phyloP scores from a whole-genome alignment of 2,329 filamentous ascomycete species.

The Pseudocercospora ulei region DNA sequence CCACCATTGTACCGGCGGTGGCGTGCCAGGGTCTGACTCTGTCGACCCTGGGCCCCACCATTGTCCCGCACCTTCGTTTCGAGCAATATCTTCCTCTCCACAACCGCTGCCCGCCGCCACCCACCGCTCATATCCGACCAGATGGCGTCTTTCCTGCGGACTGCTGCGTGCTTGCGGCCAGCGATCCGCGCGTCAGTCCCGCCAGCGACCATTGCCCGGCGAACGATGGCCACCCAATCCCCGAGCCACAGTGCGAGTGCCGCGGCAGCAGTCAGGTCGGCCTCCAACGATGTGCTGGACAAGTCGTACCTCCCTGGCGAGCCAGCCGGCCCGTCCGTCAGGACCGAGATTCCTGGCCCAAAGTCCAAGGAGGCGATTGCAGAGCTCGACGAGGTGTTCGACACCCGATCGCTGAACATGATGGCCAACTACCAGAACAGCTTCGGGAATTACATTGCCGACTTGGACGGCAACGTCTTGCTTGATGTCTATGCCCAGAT shows the following conservation, averaged over 20 bases:
- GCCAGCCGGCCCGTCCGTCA: slow-evolving; percentile 47
- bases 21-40: too few relatives aligned
- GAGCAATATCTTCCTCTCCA: too few relatives aligned
- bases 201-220: slow-evolving; percentile 16
- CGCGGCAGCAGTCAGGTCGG: slow-evolving; percentile 27
- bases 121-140: slow-evolving; percentile 1
- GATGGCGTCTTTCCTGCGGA: slow-evolving; percentile 32
- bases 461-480: slow-evolving; percentile 60
- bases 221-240: slow-evolving; percentile 31
- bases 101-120: too few relatives aligned
- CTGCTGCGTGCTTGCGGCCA: slow-evolving; percentile 30
- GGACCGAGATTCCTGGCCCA: slow-evolving; percentile 62
- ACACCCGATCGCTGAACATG: slow-evolving; percentile 78
- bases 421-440: slow-evolving; percentile 65
- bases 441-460: slow-evolving; percentile 69
- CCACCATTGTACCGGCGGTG: too few relatives aligned
- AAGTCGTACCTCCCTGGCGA: slow-evolving; percentile 45
- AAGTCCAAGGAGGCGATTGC: slow-evolving; percentile 58
- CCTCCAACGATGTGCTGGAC: slow-evolving; percentile 24
- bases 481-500: slow-evolving; percentile 86
- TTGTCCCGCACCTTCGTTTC: too few relatives aligned
- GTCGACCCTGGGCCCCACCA: too few relatives aligned
- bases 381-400: slow-evolving; percentile 68
- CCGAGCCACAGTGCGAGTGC: slow-evolving; percentile 28
- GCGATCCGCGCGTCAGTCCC: slow-evolving; percentile 21